Evolutionary conservation across 345 rosid species (phyloP).

Genomic region (Ceriops tagal): DNA sequence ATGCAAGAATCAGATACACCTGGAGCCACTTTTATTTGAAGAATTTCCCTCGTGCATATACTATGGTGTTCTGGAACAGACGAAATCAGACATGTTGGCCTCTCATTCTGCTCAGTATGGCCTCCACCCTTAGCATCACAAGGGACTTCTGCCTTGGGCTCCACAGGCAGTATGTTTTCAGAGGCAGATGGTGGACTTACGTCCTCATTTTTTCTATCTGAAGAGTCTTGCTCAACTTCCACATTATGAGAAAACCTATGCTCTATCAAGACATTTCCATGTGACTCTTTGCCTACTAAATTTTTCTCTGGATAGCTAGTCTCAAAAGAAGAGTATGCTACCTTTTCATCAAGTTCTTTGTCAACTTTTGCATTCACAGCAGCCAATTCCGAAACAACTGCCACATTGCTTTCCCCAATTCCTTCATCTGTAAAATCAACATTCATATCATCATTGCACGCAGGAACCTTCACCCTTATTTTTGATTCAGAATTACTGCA

Average conservation of each 20-base stretch:
- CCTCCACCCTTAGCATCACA: background rate
- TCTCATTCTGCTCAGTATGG: slow-evolving; percentile 1
- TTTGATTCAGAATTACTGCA: background rate
- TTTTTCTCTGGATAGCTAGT: background rate
- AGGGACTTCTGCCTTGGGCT: slow-evolving; percentile 29
- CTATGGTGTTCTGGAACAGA: slow-evolving; percentile 23
- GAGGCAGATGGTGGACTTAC: background rate
- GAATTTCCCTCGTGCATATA: slow-evolving; percentile 30
- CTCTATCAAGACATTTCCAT: background rate
- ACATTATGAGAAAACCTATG: background rate
- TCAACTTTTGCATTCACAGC: background rate
- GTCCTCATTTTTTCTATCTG: background rate
- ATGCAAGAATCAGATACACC: background rate
- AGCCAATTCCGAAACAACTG: background rate
- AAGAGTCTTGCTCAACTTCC: background rate
- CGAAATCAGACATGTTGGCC: slow-evolving; percentile 6
- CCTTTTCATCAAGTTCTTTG: background rate
- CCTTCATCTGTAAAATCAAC: background rate
- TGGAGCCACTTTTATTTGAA: background rate
- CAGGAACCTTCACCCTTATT: background rate
- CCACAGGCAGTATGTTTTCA: slow-evolving; percentile 20
- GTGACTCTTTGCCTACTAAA: background rate
- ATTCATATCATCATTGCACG: background rate
- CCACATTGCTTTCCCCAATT: background rate
- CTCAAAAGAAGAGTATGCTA: background rate